These are phyloP conservation scores for Begonia peltatifolia DNA, from an alignment of 306 rosid species.

Conservation along the genomic window DNA sequence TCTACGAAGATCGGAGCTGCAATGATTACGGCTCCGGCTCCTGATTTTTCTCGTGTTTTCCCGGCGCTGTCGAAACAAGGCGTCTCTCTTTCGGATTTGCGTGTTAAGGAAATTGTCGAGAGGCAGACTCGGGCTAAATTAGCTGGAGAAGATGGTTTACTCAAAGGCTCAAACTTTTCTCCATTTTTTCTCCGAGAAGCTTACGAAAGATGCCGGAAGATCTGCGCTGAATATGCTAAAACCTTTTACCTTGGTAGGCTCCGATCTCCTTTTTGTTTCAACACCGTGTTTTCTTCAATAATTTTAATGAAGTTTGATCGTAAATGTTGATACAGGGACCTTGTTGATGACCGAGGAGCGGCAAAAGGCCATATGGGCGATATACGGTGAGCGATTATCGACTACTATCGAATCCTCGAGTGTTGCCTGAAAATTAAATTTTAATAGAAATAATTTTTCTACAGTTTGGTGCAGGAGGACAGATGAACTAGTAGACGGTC, in stretches of 20 bases:
- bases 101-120: slow-evolving; percentile 42
- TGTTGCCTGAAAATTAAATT: not conserved
- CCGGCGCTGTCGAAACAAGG: slow-evolving; percentile 35
- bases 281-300: not conserved
- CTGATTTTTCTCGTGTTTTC: slow-evolving; percentile 10
- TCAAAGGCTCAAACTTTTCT: slow-evolving; percentile 15
- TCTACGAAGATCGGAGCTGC: slow-evolving; percentile 21
- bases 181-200: slow-evolving; percentile 54
- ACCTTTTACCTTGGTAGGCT: slow-evolving; percentile 60
- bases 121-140: slow-evolving; percentile 32
- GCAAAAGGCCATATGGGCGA: slow-evolving; percentile 84
- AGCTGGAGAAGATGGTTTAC: not conserved
- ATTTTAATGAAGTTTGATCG: not conserved
- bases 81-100: slow-evolving; percentile 41
- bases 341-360: slow-evolving; percentile 67
- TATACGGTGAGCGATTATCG: slow-evolving; percentile 39
- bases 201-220: slow-evolving; percentile 56
- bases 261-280: slow-evolving; percentile 3
- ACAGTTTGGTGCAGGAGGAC: slow-evolving; percentile 94
- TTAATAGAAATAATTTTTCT: not conserved
- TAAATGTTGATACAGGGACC: slow-evolving; percentile 33
- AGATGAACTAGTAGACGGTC: slow-evolving; percentile 81
- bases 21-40: slow-evolving; percentile 29
- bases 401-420: not conserved
- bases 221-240: slow-evolving; percentile 82